These are phyloP conservation scores for Phragmites australis DNA, from an alignment of 176 grass and related monocot species.

Conservation along the genomic window DNA sequence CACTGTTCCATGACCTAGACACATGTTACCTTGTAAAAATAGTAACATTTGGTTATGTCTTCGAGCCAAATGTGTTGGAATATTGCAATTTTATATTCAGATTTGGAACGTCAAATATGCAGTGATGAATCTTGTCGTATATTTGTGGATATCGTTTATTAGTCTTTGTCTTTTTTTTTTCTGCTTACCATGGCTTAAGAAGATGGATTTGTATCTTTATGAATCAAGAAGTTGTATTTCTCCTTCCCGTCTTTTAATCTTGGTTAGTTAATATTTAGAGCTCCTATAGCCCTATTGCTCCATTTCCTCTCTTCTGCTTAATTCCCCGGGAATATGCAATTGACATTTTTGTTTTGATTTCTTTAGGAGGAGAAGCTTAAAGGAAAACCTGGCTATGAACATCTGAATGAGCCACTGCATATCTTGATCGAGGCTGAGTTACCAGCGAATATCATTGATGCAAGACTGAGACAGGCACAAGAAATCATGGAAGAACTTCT, in stretches of 20 bases:
- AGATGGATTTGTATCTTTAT: background rate
- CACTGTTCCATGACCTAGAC: background rate
- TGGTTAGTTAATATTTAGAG: background rate
- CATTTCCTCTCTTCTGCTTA: conserved; percentile 4
- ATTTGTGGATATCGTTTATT: background rate
- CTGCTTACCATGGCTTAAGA: background rate
- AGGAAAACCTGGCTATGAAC: conserved; percentile 86
- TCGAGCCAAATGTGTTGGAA: background rate
- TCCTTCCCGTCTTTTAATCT: conserved; percentile 1
- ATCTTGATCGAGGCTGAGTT: conserved; percentile 84
- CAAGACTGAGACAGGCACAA: conserved; percentile 71
- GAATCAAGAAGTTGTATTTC: background rate
- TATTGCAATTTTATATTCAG: background rate
- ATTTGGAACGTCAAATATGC: background rate
- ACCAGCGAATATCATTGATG: conserved; percentile 74
- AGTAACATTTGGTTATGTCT: conserved; percentile 1
- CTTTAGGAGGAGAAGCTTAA: conserved; percentile 72
- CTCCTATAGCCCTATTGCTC: background rate
- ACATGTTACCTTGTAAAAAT: background rate
- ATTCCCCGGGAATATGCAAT: background rate
- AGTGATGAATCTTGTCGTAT: background rate
- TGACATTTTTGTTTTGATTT: conserved; percentile 8
- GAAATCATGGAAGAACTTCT: conserved; percentile 83
- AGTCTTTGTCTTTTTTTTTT: background rate
- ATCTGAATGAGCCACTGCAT: conserved; percentile 82